Conservation (phyloP, 176 grass and related monocot genomes). For the Eragrostis nindensis region DNA sequence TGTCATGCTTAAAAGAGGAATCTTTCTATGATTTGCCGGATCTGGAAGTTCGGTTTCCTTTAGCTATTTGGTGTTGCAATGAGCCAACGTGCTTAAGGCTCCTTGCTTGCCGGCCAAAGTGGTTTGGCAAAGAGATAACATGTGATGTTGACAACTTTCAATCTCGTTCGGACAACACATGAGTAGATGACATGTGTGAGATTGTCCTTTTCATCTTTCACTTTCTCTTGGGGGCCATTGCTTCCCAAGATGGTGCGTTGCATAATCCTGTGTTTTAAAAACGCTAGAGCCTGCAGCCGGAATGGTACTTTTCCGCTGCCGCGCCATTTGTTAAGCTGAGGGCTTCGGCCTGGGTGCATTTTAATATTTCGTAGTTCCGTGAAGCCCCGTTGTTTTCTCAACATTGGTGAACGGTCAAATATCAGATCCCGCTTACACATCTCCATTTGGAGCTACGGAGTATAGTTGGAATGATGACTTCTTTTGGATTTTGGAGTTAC, state of each 20-base stretch:
- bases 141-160: conserved; percentile 39
- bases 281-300: conserved; percentile 16
- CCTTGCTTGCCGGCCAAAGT: conserved; percentile 36
- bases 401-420: not conserved
- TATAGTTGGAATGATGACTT: too few species aligned
- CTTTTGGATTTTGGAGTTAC: not conserved
- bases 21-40: not conserved
- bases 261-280: too few species aligned
- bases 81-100: too few species aligned
- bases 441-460: not conserved
- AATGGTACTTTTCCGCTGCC: not conserved
- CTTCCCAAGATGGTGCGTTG: conserved; percentile 25
- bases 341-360: not conserved
- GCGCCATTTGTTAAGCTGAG: not conserved
- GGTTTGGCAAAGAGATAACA: conserved; percentile 34
- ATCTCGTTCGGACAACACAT: not conserved
- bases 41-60: conserved; percentile 6
- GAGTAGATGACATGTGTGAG: conserved; percentile 33
- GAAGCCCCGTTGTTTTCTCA: not conserved
- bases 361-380: not conserved
- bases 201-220: conserved; percentile 21
- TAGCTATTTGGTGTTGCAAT: too few species aligned
- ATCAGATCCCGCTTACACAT: not conserved
- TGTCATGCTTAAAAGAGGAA: conserved; percentile 1
- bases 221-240: conserved; percentile 31